These are phyloP conservation scores for Chrysosporium queenslandicum DNA, from an alignment of 2,329 filamentous ascomycete genomes.

Conservation along the genomic window DNA sequence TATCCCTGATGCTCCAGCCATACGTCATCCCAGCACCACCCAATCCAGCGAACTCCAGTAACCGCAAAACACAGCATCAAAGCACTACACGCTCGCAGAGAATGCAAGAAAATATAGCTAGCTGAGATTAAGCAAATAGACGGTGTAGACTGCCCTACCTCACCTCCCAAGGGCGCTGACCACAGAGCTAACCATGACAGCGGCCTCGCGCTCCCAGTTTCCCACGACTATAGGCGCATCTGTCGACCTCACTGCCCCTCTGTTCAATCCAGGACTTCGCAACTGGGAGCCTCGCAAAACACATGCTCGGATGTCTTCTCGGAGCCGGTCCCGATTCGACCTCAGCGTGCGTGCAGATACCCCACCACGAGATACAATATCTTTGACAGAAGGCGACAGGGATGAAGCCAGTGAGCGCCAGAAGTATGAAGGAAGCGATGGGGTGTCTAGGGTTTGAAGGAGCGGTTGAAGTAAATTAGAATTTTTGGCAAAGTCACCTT, in stretches of 20 bases:
- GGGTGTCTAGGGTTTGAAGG: slow-evolving; percentile 70
- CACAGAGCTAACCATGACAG: slow-evolving; percentile 86
- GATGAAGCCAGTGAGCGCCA: slow-evolving; percentile 80
- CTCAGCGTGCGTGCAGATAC: slow-evolving; percentile 71
- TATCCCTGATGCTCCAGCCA: not conserved
- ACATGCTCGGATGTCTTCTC: slow-evolving; percentile 69
- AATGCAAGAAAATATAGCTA: not conserved
- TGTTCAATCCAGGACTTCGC: slow-evolving; percentile 38
- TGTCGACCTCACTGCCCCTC: slow-evolving; percentile 30
- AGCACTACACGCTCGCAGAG: not conserved
- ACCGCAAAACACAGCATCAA: not conserved
- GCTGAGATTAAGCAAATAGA: not conserved
- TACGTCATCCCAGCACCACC: not conserved
- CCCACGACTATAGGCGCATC: slow-evolving; percentile 37
- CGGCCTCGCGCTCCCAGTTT: slow-evolving; percentile 80
- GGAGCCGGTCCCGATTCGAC: slow-evolving; percentile 62
- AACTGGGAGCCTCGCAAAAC: slow-evolving; percentile 67
- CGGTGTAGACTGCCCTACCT: not conserved
- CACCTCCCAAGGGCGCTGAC: slow-evolving; percentile 44
- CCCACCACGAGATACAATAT: slow-evolving; percentile 73
- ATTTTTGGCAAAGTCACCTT: slow-evolving; percentile 14
- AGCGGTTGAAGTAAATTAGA: slow-evolving; percentile 57
- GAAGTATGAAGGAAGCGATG: slow-evolving; percentile 80
- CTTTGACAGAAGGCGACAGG: slow-evolving; percentile 66
- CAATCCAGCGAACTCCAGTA: not conserved